These are phyloP conservation scores for Corymbia maculata DNA, from an alignment of 345 rosid species.

Conservation along the genomic window DNA sequence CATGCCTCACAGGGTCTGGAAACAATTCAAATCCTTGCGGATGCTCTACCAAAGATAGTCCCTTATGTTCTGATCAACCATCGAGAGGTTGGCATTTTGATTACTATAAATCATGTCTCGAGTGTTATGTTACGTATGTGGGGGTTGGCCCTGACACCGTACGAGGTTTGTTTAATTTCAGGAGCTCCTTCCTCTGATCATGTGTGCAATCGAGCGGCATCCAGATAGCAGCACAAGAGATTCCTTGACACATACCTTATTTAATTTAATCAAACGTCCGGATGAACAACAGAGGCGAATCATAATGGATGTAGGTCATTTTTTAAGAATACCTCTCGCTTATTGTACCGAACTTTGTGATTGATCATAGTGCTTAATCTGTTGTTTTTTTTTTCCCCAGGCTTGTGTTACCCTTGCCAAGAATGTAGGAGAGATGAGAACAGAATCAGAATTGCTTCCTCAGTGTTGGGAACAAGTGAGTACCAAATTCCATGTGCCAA, in stretches of 20 bases:
- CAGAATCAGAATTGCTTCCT: constrained; percentile 94
- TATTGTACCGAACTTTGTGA: not conserved
- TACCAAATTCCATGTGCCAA: constrained; percentile 4
- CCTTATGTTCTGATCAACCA: constrained; percentile 97
- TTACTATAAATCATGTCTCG: not conserved
- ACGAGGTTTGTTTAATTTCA: constrained; percentile 6
- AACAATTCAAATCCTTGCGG: constrained; percentile 95
- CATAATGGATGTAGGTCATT: constrained; percentile 82
- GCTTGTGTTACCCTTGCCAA: constrained; percentile 90
- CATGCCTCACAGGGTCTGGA: constrained; percentile 55
- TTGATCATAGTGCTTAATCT: not conserved
- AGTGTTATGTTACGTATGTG: not conserved
- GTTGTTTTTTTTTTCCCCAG: constrained; percentile 29
- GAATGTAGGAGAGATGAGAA: constrained; percentile 98
- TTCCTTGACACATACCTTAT: constrained; percentile 88
- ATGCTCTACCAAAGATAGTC: constrained; percentile 94
- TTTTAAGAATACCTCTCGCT: constrained; percentile 3
- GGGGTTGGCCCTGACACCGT: not conserved
- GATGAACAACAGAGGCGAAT: constrained; percentile 94
- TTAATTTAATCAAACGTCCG: constrained; percentile 94
- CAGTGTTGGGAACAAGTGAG: constrained; percentile 99
- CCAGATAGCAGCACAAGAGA: constrained; percentile 72
- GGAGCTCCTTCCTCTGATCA: constrained; percentile 97
- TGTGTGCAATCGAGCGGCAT: constrained; percentile 98
- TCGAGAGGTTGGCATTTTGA: constrained; percentile 61